phyloP scores from a whole-genome alignment of 805 yeast species.

The Lachancea thermotolerans region DNA sequence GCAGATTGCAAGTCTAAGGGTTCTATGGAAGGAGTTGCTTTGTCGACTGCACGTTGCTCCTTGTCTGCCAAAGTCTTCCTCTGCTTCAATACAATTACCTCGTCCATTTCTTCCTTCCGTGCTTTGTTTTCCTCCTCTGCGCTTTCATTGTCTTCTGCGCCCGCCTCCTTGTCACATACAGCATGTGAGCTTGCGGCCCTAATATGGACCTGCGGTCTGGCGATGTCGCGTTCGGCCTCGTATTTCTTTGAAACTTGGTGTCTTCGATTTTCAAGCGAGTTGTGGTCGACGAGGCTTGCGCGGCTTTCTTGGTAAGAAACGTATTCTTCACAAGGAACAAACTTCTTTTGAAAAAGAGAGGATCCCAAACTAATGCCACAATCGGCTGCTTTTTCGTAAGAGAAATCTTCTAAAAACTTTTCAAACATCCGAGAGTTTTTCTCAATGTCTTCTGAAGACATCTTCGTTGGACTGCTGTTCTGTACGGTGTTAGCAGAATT shows the following conservation, averaged over 20 bases:
- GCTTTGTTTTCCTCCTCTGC: slow-evolving; percentile 2
- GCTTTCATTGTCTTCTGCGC: slow-evolving; percentile 3
- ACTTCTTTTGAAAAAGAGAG: slow-evolving; percentile 1
- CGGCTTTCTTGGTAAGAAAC: not conserved
- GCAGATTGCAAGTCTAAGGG: slow-evolving; percentile 41
- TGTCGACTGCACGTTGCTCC: slow-evolving; percentile 4
- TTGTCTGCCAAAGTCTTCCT: slow-evolving; percentile 4
- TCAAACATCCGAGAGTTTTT: not conserved
- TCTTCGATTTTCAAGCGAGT: slow-evolving; percentile 8
- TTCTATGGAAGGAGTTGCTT: slow-evolving; percentile 13
- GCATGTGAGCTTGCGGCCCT: not conserved
- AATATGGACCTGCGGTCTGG: not conserved
- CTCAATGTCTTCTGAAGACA: not conserved
- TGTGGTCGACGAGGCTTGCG: not conserved
- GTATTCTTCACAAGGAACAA: not conserved
- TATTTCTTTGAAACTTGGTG: not conserved
- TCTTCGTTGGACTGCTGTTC: not conserved
- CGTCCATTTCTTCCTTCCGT: slow-evolving; percentile 25
- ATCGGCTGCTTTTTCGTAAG: no score
- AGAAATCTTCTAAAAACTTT: not conserved
- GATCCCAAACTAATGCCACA: not conserved
- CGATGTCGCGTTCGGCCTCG: not conserved
- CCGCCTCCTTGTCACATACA: not conserved
- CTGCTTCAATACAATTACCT: slow-evolving; percentile 37
- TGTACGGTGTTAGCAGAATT: not conserved